Base-by-base conservation (phyloP, 2,329 filamentous ascomycete species). In the Drechslerella coelobrocha region DNA sequence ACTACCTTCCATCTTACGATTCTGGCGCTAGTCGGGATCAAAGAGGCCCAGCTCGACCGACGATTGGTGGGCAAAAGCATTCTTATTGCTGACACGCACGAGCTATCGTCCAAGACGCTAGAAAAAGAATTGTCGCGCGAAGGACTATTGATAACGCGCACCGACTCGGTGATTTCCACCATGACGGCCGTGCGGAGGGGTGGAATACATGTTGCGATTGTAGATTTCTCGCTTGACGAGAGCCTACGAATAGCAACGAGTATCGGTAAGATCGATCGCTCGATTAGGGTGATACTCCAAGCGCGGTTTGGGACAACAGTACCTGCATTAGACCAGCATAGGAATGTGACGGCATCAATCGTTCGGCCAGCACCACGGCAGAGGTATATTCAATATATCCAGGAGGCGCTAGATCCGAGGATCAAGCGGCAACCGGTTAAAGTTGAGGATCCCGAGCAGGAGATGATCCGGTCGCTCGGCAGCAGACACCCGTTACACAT, bases 1-100 rank as follows among this genome's bases (percentile, higher is more conserved):
- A 96, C 92, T 81, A 89, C 88, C 24, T 99, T 99, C 83, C 94
- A 90, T 83, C 97, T 99, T 80, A 97, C 93, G 12, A 75, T 76
- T 51, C 61, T 75, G 17, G 74, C 73, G 26, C 72, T 71, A 17
- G 73, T 73, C n/a, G 73, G 73, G 53, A 73, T 69, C 29, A 74
- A 74, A 31, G 68, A 65, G n/a, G 61, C 72, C 60, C 56, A 72
- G 12, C 50, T 73, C 23, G 75, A 76, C 68, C 75, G 74, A 61
- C 60, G 74, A 53, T 55, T 76, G 23, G 51, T 74, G 19, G 74
- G 72, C 26, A 75, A 74, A 68, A 72, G 65, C n/a, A 72, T 73
- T 8, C 74, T 76, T 31, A 63, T 76, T 68, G 73, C 74, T n/a
- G 75, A 76, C 53, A 74, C 74, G n/a, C 75, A 76, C 66, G 41